Percentiles rank a stretch among this genome's conserved stretches.
phyloP scores from a whole-genome alignment of 163 green algal genomes.

The Scenedesmus sp. region DNA sequence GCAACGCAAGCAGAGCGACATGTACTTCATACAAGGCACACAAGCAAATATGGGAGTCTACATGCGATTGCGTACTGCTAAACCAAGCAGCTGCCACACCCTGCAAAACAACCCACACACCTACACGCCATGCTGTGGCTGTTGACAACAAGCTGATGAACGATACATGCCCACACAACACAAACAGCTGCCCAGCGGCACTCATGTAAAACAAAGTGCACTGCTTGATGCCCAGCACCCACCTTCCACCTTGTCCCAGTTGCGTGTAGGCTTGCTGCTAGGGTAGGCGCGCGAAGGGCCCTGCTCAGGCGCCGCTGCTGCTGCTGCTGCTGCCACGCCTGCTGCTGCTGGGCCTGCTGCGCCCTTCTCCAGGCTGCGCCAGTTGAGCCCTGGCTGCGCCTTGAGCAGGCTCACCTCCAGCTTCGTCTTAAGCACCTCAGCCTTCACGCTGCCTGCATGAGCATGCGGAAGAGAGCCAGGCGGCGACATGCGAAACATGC shows the following conservation, averaged over 20 bases:
- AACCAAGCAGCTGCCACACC: background rate
- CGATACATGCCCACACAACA: background rate
- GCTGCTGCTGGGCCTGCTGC: conserved; percentile 54
- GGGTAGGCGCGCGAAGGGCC: conserved; percentile 70
- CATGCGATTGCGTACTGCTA: background rate
- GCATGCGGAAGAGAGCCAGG: no score
- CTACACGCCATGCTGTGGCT: background rate
- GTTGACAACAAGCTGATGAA: no score
- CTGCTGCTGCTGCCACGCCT: conserved; percentile 27
- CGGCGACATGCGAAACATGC: no score
- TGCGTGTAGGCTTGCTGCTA: conserved; percentile 66
- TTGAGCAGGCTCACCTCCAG: conserved; percentile 92
- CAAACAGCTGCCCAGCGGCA: background rate
- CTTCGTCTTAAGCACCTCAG: conserved; percentile 89
- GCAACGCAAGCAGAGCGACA: background rate
- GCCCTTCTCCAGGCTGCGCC: conserved; percentile 80
- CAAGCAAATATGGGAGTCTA: background rate
- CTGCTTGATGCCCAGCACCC: conserved; percentile 50
- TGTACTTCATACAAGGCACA: no score
- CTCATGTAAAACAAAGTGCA: no score
- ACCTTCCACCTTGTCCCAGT: conserved; percentile 86
- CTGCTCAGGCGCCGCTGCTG: background rate
- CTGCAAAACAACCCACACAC: background rate
- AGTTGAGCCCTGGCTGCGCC: conserved; percentile 63
- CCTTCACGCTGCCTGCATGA: background rate